Percentiles rank a stretch among this genome's conserved stretches.
phyloP scores from a whole-genome alignment of 106 monocot genomes.

The Hemerocallis citrina region DNA sequence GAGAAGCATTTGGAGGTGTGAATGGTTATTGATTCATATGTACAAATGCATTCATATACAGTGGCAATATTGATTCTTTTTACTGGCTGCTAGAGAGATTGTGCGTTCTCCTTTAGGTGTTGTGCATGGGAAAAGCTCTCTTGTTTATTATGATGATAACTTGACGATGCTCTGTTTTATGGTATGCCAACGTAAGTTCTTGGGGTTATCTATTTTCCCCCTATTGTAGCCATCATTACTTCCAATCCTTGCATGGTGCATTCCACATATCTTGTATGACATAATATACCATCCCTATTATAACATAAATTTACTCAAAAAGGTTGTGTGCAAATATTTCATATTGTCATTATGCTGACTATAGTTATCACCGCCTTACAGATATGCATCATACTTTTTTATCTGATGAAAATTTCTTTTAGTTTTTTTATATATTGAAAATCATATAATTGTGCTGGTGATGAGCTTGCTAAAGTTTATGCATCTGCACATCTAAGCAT shows the following conservation, averaged over 20 bases:
- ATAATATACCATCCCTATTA: not conserved
- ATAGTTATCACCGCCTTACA: not conserved
- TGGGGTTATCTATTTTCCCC: slow-evolving; percentile 4
- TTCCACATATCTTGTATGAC: not conserved
- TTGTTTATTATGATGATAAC: slow-evolving; percentile 73
- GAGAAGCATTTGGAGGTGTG: slow-evolving; percentile 96
- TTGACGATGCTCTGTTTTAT: slow-evolving; percentile 48
- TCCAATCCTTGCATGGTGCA: not conserved
- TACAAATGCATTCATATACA: not conserved
- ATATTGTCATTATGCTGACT: not conserved
- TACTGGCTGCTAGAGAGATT: slow-evolving; percentile 61
- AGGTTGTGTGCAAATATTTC: not conserved
- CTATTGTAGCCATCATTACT: not conserved
- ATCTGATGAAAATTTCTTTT: not conserved
- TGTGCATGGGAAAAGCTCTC: slow-evolving; percentile 83
- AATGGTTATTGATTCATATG: slow-evolving; percentile 1
- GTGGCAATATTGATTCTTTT: not conserved
- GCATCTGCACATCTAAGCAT: not conserved
- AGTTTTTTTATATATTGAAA: not conserved
- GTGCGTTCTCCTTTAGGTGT: slow-evolving; percentile 93
- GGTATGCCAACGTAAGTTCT: slow-evolving; percentile 86
- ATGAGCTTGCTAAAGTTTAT: not conserved
- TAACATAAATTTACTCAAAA: not conserved
- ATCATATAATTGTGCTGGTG: not conserved
- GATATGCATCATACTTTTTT: not conserved